phyloP scores from a whole-genome alignment of 257 asterid genomes.

The Paraleonurus japonicus region DNA sequence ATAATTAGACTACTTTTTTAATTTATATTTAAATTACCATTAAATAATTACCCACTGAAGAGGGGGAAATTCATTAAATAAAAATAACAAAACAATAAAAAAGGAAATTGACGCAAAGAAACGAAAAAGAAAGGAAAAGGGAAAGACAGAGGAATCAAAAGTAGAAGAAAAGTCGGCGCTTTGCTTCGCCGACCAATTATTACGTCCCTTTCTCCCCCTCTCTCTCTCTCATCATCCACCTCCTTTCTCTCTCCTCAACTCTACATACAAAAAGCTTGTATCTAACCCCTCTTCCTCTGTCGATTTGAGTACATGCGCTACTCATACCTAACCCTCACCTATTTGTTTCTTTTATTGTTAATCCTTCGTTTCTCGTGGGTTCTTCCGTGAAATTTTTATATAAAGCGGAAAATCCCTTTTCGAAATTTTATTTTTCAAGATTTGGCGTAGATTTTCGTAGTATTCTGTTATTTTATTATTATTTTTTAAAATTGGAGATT shows the following conservation, averaged over 20 bases:
- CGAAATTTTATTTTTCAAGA: conserved; percentile 1
- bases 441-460: neutral
- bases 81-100: neutral
- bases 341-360: neutral
- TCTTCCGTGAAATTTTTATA: conserved; percentile 35
- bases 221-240: conserved; percentile 13
- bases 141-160: conserved; percentile 24
- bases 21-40: too few relatives aligned
- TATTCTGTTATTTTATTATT: neutral
- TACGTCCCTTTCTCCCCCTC: neutral
- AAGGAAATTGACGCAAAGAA: neutral
- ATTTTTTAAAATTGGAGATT: conserved; percentile 2
- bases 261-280: conserved; percentile 23
- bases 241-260: conserved; percentile 22
- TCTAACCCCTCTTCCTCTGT: conserved; percentile 9
- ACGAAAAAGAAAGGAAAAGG: neutral
- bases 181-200: conserved; percentile 39
- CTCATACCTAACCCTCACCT: conserved; percentile 20
- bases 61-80: neutral
- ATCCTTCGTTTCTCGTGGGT: conserved; percentile 12
- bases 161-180: conserved; percentile 34
- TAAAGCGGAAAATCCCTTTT: conserved; percentile 31
- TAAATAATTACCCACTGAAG: neutral
- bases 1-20: too few relatives aligned
- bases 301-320: neutral